A percentile compares a stretch with the other conserved stretches of the same genome.
phyloP scores from a whole-genome alignment of 2,329 filamentous ascomycete genomes.

The Pseudovirgaria hyperparasitica region DNA sequence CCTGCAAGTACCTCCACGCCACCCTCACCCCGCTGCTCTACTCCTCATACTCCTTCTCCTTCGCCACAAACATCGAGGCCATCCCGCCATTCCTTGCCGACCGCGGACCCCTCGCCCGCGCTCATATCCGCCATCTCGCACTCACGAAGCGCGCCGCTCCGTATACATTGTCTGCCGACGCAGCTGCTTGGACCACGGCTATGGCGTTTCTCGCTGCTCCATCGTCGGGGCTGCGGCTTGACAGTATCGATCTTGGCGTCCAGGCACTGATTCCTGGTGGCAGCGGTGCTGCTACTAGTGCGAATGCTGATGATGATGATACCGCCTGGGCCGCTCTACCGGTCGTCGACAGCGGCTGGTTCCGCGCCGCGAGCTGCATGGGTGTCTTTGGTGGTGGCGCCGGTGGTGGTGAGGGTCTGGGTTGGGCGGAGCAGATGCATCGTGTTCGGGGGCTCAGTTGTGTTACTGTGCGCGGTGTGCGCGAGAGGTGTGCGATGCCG shows the following conservation, averaged over 20 bases:
- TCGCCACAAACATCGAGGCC: constrained; percentile 47
- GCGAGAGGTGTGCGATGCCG: constrained; percentile 41
- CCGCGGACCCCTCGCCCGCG: constrained; percentile 36
- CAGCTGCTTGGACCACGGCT: constrained; percentile 41
- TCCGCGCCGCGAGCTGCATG: constrained; percentile 14
- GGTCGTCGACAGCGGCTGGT: too few relatives aligned
- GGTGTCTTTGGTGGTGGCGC: constrained; percentile 15
- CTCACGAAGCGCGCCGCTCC: constrained; percentile 44
- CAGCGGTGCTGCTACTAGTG: constrained; percentile 30
- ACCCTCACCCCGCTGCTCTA: constrained; percentile 48
- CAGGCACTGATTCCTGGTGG: constrained; percentile 40
- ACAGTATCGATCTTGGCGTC: constrained; percentile 35
- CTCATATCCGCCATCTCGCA: constrained; percentile 36
- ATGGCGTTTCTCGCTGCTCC: constrained; percentile 31
- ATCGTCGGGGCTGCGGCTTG: constrained; percentile 14
- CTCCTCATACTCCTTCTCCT: constrained; percentile 43
- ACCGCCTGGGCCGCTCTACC: too few relatives aligned
- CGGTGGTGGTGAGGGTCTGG: constrained; percentile 25
- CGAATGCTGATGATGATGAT: constrained; percentile 10
- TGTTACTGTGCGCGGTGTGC: constrained; percentile 39
- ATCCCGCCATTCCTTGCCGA: constrained; percentile 47
- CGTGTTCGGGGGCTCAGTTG: constrained; percentile 36
- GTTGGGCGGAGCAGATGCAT: constrained; percentile 46
- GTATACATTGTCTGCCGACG: constrained; percentile 42
- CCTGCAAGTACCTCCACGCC: constrained; percentile 36